These are phyloP conservation scores for Syzygium aromaticum DNA, from an alignment of 345 rosid species.

Conservation along the genomic window DNA sequence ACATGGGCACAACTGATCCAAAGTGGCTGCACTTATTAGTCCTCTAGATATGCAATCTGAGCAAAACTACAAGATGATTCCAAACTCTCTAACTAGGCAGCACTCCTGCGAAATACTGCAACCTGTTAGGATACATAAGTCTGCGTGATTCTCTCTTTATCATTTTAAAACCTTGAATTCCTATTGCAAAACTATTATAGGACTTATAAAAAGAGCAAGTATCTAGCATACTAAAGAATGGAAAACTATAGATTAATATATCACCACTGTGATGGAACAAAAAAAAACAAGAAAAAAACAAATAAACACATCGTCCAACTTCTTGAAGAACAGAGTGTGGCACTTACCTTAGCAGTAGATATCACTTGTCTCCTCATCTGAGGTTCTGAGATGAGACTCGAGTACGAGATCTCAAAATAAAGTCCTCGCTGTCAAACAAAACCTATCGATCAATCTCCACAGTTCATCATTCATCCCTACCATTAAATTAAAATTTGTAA, in stretches of 20 bases:
- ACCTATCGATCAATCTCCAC: not conserved
- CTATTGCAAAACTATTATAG: not conserved
- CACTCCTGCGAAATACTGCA: not conserved
- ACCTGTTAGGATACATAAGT: not conserved
- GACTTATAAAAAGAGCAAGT: not conserved
- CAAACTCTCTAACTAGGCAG: not conserved
- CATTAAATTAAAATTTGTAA: not conserved
- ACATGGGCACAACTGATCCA: not conserved
- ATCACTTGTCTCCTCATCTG: not conserved
- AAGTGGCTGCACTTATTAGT: not conserved
- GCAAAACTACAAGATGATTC: not conserved
- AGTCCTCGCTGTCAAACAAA: constrained; percentile 56
- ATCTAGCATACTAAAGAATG: not conserved
- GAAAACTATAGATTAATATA: not conserved
- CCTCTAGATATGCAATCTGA: not conserved
- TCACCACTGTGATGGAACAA: not conserved
- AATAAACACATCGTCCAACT: not conserved
- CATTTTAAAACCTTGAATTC: not conserved
- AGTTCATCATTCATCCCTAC: not conserved
- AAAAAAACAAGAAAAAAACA: not conserved
- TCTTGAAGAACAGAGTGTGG: not conserved
- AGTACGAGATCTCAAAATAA: constrained; percentile 67
- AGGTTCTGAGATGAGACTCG: constrained; percentile 29
- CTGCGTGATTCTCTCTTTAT: not conserved
- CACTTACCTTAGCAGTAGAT: not conserved